phyloP scores from a whole-genome alignment of 345 rosid species.

The Heritiera fomes region DNA sequence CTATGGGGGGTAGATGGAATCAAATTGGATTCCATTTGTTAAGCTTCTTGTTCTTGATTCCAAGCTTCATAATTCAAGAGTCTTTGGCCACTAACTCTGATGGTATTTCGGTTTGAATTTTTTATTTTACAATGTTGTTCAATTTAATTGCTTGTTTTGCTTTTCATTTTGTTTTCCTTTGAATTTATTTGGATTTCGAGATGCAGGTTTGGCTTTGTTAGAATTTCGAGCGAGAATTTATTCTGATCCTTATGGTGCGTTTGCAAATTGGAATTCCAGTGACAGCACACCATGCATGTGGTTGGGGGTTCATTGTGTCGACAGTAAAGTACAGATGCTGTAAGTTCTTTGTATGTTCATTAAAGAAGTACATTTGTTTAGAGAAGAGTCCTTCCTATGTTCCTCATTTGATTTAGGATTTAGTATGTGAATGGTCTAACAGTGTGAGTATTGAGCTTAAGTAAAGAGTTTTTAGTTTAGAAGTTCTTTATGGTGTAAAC shows the following conservation, averaged over 20 bases:
- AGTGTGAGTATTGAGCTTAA: neutral
- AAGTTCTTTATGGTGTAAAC: slow-evolving; percentile 9
- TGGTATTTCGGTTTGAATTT: slow-evolving; percentile 37
- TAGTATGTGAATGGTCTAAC: neutral
- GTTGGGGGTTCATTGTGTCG: slow-evolving; percentile 73
- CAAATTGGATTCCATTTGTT: slow-evolving; percentile 58
- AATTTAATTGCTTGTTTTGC: neutral
- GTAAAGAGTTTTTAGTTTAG: neutral
- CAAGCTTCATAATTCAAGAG: slow-evolving; percentile 42
- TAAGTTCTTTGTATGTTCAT: slow-evolving; percentile 29
- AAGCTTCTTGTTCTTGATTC: slow-evolving; percentile 49
- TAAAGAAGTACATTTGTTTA: neutral
- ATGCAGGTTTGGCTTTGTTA: slow-evolving; percentile 68
- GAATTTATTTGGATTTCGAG: slow-evolving; percentile 24
- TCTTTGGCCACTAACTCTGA: slow-evolving; percentile 57
- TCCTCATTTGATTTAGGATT: slow-evolving; percentile 3
- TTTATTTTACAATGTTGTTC: neutral
- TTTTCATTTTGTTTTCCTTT: slow-evolving; percentile 5
- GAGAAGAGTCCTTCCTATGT: neutral
- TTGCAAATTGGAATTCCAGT: slow-evolving; percentile 63
- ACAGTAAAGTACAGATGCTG: slow-evolving; percentile 72
- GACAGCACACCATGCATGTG: slow-evolving; percentile 63
- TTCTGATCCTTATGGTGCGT: slow-evolving; percentile 70
- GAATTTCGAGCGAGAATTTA: slow-evolving; percentile 58
- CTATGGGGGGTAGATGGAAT: slow-evolving; percentile 83